Percentiles rank a stretch among this genome's conserved stretches.
Evolutionary conservation across 805 yeast genomes (phyloP).

Genomic region (Wickerhamiella nectarea): DNA sequence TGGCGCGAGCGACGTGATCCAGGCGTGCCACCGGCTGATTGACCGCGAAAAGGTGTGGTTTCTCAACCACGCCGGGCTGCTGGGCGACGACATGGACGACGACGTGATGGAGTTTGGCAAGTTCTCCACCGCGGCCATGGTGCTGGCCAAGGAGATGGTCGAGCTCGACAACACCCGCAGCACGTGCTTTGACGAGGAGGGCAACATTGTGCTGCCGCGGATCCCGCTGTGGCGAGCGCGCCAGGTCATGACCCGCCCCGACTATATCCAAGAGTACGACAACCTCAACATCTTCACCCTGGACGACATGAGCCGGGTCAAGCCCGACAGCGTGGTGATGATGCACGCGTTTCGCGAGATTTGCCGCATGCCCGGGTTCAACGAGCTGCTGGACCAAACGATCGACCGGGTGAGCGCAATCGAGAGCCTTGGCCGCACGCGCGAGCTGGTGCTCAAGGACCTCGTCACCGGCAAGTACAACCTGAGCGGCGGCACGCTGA

Average conservation of each 20-base stretch:
- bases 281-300: slow-evolving; percentile 67
- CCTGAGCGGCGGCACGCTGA: background rate
- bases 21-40: slow-evolving; percentile 55
- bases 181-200: slow-evolving; percentile 9
- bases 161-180: slow-evolving; percentile 40
- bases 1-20: slow-evolving; percentile 25
- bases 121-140: slow-evolving; percentile 61
- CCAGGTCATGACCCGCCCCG: slow-evolving; percentile 75
- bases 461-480: slow-evolving; percentile 27
- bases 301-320: slow-evolving; percentile 53
- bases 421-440: slow-evolving; percentile 63
- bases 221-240: slow-evolving; percentile 74
- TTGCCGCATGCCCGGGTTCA: slow-evolving; percentile 55
- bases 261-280: slow-evolving; percentile 62
- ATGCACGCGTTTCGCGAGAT: slow-evolving; percentile 80
- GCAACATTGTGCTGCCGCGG: slow-evolving; percentile 49
- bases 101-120: slow-evolving; percentile 80
- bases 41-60: slow-evolving; percentile 80
- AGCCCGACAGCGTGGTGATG: slow-evolving; percentile 79
- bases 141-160: slow-evolving; percentile 54
- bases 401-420: slow-evolving; percentile 57
- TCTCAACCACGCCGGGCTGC: slow-evolving; percentile 63
- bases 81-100: slow-evolving; percentile 73
- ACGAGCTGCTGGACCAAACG: slow-evolving; percentile 50
- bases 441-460: slow-evolving; percentile 64